These are phyloP conservation scores for Paragyromitra xinjiangensis DNA, from an alignment of 495 filamentous ascomycete genomes.

Conservation along the genomic window DNA sequence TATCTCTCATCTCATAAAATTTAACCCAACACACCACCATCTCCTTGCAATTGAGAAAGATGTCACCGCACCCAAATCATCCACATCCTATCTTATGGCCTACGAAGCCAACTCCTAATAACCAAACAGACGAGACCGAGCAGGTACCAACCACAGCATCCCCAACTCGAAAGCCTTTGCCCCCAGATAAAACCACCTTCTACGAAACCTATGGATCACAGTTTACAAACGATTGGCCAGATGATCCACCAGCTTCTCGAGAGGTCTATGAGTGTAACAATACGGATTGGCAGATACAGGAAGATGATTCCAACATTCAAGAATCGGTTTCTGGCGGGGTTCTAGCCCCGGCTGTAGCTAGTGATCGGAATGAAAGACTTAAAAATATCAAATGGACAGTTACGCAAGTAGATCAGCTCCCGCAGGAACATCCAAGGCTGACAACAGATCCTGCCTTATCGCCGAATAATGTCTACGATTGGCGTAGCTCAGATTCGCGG, in stretches of 20 bases:
- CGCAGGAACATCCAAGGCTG: background rate
- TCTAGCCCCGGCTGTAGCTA: background rate
- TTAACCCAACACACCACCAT: too few relatives aligned
- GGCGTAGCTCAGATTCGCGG: background rate
- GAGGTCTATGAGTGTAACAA: background rate
- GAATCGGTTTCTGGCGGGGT: too few relatives aligned
- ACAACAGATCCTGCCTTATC: background rate
- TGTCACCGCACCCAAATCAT: too few relatives aligned
- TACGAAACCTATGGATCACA: background rate
- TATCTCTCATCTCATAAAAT: too few relatives aligned
- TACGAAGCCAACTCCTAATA: background rate
- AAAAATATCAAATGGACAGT: background rate
- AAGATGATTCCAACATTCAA: background rate
- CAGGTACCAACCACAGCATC: background rate
- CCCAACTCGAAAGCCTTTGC: background rate
- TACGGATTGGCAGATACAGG: background rate
- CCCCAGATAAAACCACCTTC: background rate
- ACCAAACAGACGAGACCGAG: background rate
- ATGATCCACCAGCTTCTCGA: background rate
- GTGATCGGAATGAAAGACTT: background rate
- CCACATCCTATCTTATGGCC: too few relatives aligned
- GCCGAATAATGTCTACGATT: background rate
- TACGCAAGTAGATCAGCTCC: background rate
- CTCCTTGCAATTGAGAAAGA: too few relatives aligned
- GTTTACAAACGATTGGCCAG: background rate